A percentile compares a stretch with the other conserved stretches of the same genome.
Evolutionary conservation across 2,329 filamentous ascomycete genomes (phyloP).

Genomic region (Beauveria rudraprayagi): DNA sequence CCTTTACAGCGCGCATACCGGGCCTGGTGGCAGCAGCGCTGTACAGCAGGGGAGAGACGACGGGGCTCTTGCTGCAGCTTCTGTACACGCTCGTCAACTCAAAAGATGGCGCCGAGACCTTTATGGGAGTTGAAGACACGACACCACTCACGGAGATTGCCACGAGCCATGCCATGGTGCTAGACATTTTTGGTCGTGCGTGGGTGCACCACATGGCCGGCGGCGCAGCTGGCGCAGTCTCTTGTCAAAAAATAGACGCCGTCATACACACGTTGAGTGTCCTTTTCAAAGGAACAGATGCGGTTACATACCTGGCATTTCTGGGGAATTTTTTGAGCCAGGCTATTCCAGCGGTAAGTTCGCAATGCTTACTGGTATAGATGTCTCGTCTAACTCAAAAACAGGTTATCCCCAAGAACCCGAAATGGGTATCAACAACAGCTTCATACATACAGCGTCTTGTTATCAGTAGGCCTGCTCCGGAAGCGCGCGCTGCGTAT

Average conservation of each 20-base stretch:
- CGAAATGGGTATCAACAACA: constrained; percentile 45
- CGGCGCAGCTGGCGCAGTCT: constrained; percentile 17
- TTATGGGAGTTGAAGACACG: constrained; percentile 43
- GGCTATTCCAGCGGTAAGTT: constrained; percentile 38
- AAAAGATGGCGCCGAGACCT: constrained; percentile 39
- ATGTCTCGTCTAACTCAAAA: constrained; percentile 9
- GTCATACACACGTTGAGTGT: constrained; percentile 41
- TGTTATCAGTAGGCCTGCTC: constrained; percentile 46
- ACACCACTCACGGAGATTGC: constrained; percentile 50
- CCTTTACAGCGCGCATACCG: constrained; percentile 45
- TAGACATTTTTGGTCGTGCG: constrained; percentile 48
- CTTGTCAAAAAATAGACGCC: constrained; percentile 36
- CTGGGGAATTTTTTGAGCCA: constrained; percentile 44
- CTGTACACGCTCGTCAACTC: constrained; percentile 48
- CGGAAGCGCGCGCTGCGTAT: constrained; percentile 48
- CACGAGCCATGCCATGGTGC: constrained; percentile 41
- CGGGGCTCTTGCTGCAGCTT: constrained; percentile 45
- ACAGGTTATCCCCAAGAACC: constrained; percentile 40
- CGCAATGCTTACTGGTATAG: neutral
- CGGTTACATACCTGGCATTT: constrained; percentile 50
- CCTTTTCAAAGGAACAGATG: constrained; percentile 51
- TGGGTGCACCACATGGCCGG: constrained; percentile 43
- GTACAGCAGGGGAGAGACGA: constrained; percentile 46
- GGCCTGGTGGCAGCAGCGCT: constrained; percentile 45
- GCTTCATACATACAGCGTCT: constrained; percentile 43